Evolutionary conservation across 805 yeast genomes (phyloP).

Genomic region (Clavispora phyllophila): DNA sequence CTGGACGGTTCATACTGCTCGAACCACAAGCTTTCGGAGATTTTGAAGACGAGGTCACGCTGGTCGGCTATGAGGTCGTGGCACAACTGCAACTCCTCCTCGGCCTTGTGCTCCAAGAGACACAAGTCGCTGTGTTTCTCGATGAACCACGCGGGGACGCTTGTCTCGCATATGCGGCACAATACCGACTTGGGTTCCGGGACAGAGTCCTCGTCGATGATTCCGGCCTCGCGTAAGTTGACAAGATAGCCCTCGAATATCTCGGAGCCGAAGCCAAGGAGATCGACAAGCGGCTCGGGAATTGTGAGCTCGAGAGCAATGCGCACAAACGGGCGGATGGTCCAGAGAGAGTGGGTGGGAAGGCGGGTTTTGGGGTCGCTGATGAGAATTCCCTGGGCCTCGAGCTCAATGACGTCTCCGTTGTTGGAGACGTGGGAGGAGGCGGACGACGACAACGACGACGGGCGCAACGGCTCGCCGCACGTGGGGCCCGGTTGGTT

Average conservation of each 20-base stretch:
- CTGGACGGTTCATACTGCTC: slow-evolving; percentile 9
- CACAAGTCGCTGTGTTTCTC: slow-evolving; percentile 89
- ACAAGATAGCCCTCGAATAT: slow-evolving; percentile 72
- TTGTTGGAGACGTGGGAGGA: slow-evolving; percentile 42
- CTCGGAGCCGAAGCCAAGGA: slow-evolving; percentile 85
- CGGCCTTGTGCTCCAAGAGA: slow-evolving; percentile 75
- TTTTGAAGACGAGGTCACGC: slow-evolving; percentile 41
- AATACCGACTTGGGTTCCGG: slow-evolving; percentile 80
- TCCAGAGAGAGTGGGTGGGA: slow-evolving; percentile 90
- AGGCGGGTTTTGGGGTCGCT: slow-evolving; percentile 51
- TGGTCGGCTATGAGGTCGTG: slow-evolving; percentile 81
- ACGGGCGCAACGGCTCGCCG: background rate
- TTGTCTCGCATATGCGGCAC: slow-evolving; percentile 88
- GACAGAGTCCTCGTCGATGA: slow-evolving; percentile 56
- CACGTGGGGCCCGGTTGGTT: too few species aligned
- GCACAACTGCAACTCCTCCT: slow-evolving; percentile 64
- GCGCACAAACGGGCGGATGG: slow-evolving; percentile 70
- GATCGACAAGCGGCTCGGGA: slow-evolving; percentile 64
- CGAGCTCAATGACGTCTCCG: slow-evolving; percentile 65
- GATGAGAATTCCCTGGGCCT: slow-evolving; percentile 90
- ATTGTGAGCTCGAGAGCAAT: slow-evolving; percentile 61
- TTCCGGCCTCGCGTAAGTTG: slow-evolving; percentile 57
- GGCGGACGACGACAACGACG: background rate
- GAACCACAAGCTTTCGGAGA: slow-evolving; percentile 37
- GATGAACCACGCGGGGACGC: slow-evolving; percentile 94